Conservation (phyloP, 306 rosid genomes). For the Styphnolobium japonicum region DNA sequence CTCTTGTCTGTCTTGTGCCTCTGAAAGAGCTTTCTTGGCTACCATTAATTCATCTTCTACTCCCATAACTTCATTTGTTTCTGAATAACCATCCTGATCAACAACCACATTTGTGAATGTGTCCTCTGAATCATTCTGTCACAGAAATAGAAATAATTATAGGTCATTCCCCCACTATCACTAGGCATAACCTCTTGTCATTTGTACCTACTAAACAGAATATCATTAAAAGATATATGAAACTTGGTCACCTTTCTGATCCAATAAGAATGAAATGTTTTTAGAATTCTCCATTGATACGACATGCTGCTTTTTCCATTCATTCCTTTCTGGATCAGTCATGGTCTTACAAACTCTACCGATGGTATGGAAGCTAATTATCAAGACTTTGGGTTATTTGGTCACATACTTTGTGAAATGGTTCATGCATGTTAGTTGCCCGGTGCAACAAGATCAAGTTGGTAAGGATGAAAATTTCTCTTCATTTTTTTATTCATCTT, state of each 20-base stretch:
- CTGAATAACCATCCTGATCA: constrained; percentile 37
- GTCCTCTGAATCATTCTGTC: constrained; percentile 59
- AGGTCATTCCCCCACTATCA: constrained; percentile 25
- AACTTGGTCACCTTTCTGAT: neutral
- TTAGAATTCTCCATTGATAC: neutral
- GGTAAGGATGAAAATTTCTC: too few relatives aligned
- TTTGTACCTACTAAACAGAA: neutral
- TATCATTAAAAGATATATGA: neutral
- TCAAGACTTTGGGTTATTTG: too few relatives aligned
- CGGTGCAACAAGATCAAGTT: too few relatives aligned
- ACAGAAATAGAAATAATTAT: constrained; percentile 38
- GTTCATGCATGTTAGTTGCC: too few relatives aligned
- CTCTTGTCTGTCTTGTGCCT: constrained; percentile 48
- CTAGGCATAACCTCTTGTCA: neutral
- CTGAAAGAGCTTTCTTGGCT: constrained; percentile 50
- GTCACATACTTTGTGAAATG: too few relatives aligned
- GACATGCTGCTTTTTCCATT: neutral
- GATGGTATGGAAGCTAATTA: too few relatives aligned
- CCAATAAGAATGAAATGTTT: too few relatives aligned
- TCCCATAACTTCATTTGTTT: constrained; percentile 34
- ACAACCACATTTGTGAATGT: constrained; percentile 36
- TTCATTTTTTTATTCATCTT: too few relatives aligned
- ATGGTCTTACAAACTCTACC: neutral
- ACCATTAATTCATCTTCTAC: constrained; percentile 35
- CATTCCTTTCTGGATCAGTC: neutral